These are phyloP conservation scores for Suillus ampliporus DNA, from an alignment of 768 basidiomycete genomes.

Conservation along the genomic window DNA sequence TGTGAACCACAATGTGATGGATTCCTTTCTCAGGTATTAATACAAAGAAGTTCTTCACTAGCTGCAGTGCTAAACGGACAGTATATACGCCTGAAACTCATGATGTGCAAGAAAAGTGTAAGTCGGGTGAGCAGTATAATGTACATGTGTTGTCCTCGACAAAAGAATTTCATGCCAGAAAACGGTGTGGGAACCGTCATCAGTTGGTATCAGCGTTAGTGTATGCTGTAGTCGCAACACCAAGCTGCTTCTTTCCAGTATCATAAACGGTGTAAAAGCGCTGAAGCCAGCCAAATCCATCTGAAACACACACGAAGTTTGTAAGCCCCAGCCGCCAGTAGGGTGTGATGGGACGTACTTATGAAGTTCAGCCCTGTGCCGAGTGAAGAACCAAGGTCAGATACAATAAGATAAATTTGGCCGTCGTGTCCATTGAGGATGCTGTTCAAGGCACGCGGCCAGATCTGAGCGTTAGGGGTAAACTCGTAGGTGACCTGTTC, in stretches of 20 bases:
- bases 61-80: too few species aligned
- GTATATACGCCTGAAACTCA: too few species aligned
- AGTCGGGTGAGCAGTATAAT: too few species aligned
- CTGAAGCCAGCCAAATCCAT: conserved; percentile 62
- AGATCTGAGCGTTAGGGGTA: conserved; percentile 70
- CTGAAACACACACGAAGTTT: conserved; percentile 30
- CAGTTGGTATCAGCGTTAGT: conserved; percentile 52
- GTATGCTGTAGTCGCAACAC: conserved; percentile 38
- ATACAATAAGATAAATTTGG: conserved; percentile 60
- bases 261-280: conserved; percentile 65
- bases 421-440: conserved; percentile 55
- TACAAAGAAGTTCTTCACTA: too few species aligned
- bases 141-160: too few species aligned
- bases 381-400: conserved; percentile 53
- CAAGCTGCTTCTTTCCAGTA: conserved; percentile 31
- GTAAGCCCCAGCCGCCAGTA: not conserved
- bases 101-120: too few species aligned
- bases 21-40: too few species aligned
- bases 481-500: conserved; percentile 55
- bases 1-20: too few species aligned
- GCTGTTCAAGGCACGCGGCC: conserved; percentile 64
- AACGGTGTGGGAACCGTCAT: not conserved
- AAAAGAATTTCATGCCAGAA: too few species aligned
- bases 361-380: conserved; percentile 71
- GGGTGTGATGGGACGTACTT: conserved; percentile 41